Evolutionary conservation across 2,329 filamentous ascomycete genomes (phyloP).

Genomic region (Aspergillus neoniger): DNA sequence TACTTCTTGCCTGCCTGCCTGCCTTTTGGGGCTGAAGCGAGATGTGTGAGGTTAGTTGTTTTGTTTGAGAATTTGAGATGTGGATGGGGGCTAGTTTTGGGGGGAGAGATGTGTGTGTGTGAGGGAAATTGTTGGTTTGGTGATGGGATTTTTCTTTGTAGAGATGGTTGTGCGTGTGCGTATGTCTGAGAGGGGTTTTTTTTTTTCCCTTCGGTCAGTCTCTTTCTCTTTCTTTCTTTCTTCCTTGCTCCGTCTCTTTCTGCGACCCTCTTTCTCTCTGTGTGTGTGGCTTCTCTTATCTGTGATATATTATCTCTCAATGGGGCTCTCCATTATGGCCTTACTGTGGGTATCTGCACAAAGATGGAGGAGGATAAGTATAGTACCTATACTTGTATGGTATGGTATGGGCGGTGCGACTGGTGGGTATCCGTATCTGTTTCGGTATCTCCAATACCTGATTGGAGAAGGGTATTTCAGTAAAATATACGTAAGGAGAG

Average conservation of each 20-base stretch:
- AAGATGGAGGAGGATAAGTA: neutral
- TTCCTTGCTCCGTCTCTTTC: too few species aligned
- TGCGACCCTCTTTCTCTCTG: too few species aligned
- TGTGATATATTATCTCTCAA: neutral
- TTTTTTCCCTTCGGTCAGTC: neutral
- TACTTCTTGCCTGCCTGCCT: neutral
- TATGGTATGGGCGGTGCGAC: neutral
- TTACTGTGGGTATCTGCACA: neutral
- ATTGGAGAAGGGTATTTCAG: neutral
- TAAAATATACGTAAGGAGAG: constrained; percentile 1
- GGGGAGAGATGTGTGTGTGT: neutral
- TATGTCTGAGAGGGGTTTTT: too few species aligned
- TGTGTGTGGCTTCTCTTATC: too few species aligned
- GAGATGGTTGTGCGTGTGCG: too few species aligned
- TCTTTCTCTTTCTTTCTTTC: neutral
- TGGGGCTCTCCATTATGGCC: neutral
- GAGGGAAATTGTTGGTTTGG: neutral
- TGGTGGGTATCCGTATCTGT: neutral
- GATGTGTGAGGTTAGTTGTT: neutral
- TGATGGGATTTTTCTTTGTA: neutral
- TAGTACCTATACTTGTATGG: neutral
- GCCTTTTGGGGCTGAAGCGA: neutral
- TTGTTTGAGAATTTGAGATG: neutral
- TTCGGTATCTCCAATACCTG: neutral
- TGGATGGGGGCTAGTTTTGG: neutral